Evolutionary conservation across 352 stramenopile genomes (phyloP), one percentile per base, ranked within the genome.

Genomic region (Phytophthora cryptogea): DNA sequence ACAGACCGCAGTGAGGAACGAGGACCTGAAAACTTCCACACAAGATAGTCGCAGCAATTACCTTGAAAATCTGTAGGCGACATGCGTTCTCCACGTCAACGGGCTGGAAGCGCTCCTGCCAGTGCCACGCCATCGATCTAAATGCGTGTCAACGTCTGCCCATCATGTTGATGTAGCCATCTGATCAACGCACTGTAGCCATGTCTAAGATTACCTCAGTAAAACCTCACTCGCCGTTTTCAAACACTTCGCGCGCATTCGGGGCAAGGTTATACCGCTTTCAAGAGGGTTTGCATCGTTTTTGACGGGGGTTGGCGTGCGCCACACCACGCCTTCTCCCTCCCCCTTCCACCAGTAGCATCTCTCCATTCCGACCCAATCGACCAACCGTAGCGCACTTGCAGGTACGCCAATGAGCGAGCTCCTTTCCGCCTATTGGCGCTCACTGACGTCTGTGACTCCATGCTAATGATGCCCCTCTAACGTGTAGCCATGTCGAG

Each of bases 361-460:
- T 36, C 50, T 55, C 47, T 59, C 35, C 37, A 52, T 36, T 44
- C 39, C 39, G 27, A 44, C 13, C 39, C 54, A 59, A 66, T 54
- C 59, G 44, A 70, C 65, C 65, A 73, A 73, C 63, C 57, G 51
- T 47, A 57, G 57, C 63, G 58, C 39, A 68, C 46, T n/a, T 44
- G 47, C 17, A 50, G 28, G 48, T 60, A 59, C 35, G 47, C 75
- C 83, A 90, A 92, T 90, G 76, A 83, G 68, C 86, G 54, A 51
- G 68, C 49, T 20, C 59, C 75, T 90, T 92, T 92, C 80, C 69
- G 86, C 83, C 83, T 90, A 92, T 92, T 54, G 74, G 68, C 55
- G 68, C 55, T 54, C 42, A 64, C 54, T 67, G 54, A 54, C 45
- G 52, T 45, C 36, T 17, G 39, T 49, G 13, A 10, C 7, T 46